phyloP scores from a whole-genome alignment of 805 yeast genomes.

The Candida cerambycidarum region DNA sequence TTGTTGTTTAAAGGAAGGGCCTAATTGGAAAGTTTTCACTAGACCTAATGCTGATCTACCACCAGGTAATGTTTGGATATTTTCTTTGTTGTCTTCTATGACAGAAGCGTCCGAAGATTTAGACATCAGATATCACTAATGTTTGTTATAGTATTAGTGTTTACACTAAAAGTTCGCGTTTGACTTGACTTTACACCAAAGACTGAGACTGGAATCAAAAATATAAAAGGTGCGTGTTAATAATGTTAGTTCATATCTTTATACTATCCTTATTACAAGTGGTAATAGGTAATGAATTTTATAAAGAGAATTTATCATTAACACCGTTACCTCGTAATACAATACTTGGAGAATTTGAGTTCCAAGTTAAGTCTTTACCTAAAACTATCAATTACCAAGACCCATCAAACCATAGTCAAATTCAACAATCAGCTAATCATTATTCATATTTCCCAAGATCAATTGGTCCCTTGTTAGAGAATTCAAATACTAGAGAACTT shows the following conservation, averaged over 20 bases:
- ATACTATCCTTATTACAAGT: background rate
- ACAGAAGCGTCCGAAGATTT: constrained; percentile 6
- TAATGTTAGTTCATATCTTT: background rate
- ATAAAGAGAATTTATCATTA: constrained; percentile 59
- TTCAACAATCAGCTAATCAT: constrained; percentile 29
- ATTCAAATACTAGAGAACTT: constrained; percentile 68
- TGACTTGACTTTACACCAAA: too few relatives aligned
- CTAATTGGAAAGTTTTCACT: constrained; percentile 38
- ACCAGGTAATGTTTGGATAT: constrained; percentile 60
- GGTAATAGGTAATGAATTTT: constrained; percentile 22
- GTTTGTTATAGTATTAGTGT: background rate
- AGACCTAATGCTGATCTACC: constrained; percentile 71
- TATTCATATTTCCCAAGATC: constrained; percentile 77
- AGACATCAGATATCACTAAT: background rate
- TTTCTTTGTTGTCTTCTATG: constrained; percentile 62
- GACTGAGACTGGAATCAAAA: too few relatives aligned
- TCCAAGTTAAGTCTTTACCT: constrained; percentile 58
- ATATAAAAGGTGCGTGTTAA: background rate
- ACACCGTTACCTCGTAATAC: constrained; percentile 74
- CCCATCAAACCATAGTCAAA: background rate
- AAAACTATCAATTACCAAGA: constrained; percentile 17
- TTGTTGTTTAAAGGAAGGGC: constrained; percentile 23
- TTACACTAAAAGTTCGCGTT: background rate
- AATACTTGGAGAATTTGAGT: constrained; percentile 68
- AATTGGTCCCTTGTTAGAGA: constrained; percentile 70